Base-by-base conservation (phyloP, 805 yeast genomes). In the Brettanomyces naardenensis region DNA sequence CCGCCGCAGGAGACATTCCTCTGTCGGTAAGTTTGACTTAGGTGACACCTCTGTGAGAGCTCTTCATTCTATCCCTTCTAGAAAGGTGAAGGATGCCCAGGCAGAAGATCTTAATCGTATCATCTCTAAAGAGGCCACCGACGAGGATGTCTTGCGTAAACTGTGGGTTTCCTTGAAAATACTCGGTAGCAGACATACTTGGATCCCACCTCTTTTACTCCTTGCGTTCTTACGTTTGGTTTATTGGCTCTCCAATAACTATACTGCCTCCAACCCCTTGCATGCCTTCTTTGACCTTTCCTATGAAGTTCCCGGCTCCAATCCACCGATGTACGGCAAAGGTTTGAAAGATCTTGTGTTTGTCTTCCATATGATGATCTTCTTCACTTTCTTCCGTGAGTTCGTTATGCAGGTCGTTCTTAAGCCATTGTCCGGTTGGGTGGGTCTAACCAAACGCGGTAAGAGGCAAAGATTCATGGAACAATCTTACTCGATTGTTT, bases 351-450 rank as follows among this genome's bases (percentile, higher is more conserved):
- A 92, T 62, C 72, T 88, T 46, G 69, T 69, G 18, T 92, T 88
- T 64, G 85, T 90, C 13, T 68, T 69, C 15, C 87, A 75, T 57
- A 79, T 85, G 63, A 83, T 90, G 71, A 60, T 92, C 28, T 79
- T 88, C 50, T 89, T 92, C 72, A 83, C 96, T 0, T 92, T 90
- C 56, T 66, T 76, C 46, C 76, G 99, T 52, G 98, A 92, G 61
- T 90, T 92, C 54, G 54, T 77, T 46, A 88, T 92, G 97, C 89
- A 88, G 57, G 66, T 74, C 25, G 51, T 87, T 1, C 73, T 92
- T 42, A 69, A 69, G 49, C 97, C 97, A 6, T 44, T 85, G 26
- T 90, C 96, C 2, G 28, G 23, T 7, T 39, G 42, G 26, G 65
- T 58, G 31, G 86, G 86, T 1, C 53, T 86, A 28, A 65, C 47